A percentile compares a stretch with the other conserved stretches of the same genome.
Conservation (phyloP, 2,329 filamentous ascomycete genomes). For the Cryoendolithus antarcticus region DNA sequence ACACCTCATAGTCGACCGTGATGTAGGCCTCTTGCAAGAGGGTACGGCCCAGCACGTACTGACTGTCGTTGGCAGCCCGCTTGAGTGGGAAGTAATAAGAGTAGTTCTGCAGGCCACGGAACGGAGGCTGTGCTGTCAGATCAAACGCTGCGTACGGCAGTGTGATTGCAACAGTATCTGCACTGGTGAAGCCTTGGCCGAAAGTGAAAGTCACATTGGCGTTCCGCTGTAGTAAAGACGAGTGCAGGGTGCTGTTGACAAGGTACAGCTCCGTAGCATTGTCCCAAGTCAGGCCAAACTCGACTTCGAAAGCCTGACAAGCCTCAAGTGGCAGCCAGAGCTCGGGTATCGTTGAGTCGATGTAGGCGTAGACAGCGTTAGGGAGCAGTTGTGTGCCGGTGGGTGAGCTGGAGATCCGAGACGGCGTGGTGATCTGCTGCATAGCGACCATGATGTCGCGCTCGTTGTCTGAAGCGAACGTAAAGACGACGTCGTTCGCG, state of each 20-base stretch:
- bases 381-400: slow-evolving; percentile 26
- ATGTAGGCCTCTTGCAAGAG: slow-evolving; percentile 58
- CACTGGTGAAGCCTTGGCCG: slow-evolving; percentile 22
- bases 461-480: slow-evolving; percentile 42
- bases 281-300: slow-evolving; percentile 55
- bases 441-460: slow-evolving; percentile 49
- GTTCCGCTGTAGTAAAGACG: slow-evolving; percentile 33
- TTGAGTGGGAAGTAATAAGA: slow-evolving; percentile 57
- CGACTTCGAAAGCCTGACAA: slow-evolving; percentile 52
- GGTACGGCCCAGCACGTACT: slow-evolving; percentile 52
- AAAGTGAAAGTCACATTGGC: slow-evolving; percentile 34
- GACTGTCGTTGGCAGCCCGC: slow-evolving; percentile 39
- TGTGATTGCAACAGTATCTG: slow-evolving; percentile 30
- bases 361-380: slow-evolving; percentile 29
- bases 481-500: slow-evolving; percentile 49
- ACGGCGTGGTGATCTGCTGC: slow-evolving; percentile 25
- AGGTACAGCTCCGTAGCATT: slow-evolving; percentile 52
- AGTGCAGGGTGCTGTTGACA: slow-evolving; percentile 45
- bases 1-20: slow-evolving; percentile 36
- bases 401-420: slow-evolving; percentile 15
- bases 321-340: slow-evolving; percentile 38
- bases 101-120: slow-evolving; percentile 46
- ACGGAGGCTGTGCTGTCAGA: slow-evolving; percentile 31
- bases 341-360: slow-evolving; percentile 38
- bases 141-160: slow-evolving; percentile 40